These are phyloP conservation scores for Pseudogymnoascus sp. DNA, from an alignment of 2,329 filamentous ascomycete genomes.

Conservation along the genomic window DNA sequence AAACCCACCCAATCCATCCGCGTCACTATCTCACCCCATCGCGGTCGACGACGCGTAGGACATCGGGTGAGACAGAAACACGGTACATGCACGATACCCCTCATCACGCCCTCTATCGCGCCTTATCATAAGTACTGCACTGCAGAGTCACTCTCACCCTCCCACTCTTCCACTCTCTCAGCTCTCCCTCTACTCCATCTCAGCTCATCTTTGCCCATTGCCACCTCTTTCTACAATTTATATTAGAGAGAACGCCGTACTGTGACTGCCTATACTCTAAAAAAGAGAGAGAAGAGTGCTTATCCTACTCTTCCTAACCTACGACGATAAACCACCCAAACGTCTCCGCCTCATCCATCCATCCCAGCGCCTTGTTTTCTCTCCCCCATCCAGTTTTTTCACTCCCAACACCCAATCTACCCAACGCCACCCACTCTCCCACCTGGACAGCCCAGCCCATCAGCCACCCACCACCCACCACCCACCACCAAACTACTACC, in stretches of 20 bases:
- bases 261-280: not conserved
- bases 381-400: too few relatives aligned
- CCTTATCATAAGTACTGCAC: not conserved
- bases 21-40: not conserved
- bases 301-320: too few relatives aligned
- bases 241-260: not conserved
- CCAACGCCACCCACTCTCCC: not conserved
- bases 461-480: not conserved
- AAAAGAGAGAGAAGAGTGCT: too few relatives aligned
- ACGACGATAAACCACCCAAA: too few relatives aligned
- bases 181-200: not conserved
- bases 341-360: too few relatives aligned
- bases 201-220: not conserved
- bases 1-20: too few relatives aligned
- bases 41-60: not conserved
- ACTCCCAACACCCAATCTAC: not conserved
- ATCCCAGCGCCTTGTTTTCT: too few relatives aligned
- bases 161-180: too few relatives aligned
- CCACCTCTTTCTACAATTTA: not conserved
- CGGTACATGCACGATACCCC: not conserved
- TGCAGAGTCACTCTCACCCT: not conserved
- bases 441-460: not conserved
- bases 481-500: not conserved
- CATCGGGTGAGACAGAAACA: not conserved
- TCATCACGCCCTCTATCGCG: not conserved